phyloP scores from a whole-genome alignment of 306 rosid species.

The Prunus mira region DNA sequence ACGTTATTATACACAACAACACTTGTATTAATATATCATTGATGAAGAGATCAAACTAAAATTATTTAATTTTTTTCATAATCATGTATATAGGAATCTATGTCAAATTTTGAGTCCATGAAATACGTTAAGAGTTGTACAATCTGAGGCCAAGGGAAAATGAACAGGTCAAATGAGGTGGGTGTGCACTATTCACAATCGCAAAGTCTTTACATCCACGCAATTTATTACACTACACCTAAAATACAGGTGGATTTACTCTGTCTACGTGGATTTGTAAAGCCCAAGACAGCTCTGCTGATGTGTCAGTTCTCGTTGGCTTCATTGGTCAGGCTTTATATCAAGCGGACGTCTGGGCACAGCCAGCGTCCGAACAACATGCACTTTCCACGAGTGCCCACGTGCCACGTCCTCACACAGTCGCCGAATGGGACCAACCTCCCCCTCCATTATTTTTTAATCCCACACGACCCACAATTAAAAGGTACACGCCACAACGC shows the following conservation, averaged over 20 bases:
- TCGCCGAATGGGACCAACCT: slow-evolving; percentile 6
- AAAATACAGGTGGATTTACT: neutral
- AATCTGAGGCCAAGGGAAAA: neutral
- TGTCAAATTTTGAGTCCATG: neutral
- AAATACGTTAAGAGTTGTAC: neutral
- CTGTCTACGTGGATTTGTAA: slow-evolving; percentile 9
- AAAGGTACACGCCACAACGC: neutral
- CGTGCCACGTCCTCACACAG: slow-evolving; percentile 12
- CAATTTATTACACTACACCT: neutral
- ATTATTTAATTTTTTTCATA: no score
- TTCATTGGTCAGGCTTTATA: slow-evolving; percentile 19
- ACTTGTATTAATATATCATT: no score
- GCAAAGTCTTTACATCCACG: neutral
- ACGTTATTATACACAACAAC: no score
- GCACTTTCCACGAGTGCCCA: slow-evolving; percentile 39
- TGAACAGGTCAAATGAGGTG: neutral
- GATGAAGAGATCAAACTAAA: no score
- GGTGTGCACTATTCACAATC: neutral
- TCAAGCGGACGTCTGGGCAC: slow-evolving; percentile 19
- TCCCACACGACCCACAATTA: neutral
- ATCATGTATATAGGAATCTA: no score
- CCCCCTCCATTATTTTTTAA: no score
- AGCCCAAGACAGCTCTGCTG: rapidly evolving
- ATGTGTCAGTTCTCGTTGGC: slow-evolving; percentile 15
- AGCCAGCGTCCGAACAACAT: slow-evolving; percentile 31